Percentiles rank a stretch among this genome's conserved stretches.
Conservation (phyloP, 768 basidiomycete genomes). For the Leucocoprinus birnbaumii region DNA sequence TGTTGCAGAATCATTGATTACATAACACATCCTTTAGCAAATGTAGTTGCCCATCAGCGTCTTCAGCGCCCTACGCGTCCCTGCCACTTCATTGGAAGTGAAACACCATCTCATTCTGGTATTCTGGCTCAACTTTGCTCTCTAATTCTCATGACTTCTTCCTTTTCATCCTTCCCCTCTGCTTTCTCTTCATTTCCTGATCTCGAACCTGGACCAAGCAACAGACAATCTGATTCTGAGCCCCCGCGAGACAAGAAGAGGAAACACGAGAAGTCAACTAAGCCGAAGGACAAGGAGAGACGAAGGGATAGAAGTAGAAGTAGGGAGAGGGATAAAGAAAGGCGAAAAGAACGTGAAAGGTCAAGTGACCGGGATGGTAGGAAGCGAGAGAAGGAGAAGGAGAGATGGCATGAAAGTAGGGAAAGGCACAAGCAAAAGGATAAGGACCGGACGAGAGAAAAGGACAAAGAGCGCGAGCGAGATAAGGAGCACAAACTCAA, state of each 20-base stretch:
- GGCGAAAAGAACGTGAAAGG: conserved; percentile 13
- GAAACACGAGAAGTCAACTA: conserved; percentile 9
- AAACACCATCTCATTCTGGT: too few relatives aligned
- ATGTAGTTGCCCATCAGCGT: too few relatives aligned
- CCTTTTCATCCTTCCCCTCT: conserved; percentile 61
- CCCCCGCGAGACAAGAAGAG: conserved; percentile 7
- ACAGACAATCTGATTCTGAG: conserved; percentile 3
- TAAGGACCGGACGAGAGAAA: conserved; percentile 17
- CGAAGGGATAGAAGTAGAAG: conserved; percentile 18
- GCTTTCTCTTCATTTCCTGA: conserved; percentile 74
- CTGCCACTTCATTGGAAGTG: neutral
- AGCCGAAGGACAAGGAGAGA: conserved; percentile 7
- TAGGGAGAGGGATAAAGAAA: conserved; percentile 13
- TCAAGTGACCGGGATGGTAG: conserved; percentile 13
- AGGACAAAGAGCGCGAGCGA: conserved; percentile 17
- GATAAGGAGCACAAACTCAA: conserved; percentile 16
- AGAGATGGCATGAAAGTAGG: conserved; percentile 15
- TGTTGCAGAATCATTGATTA: conserved; percentile 9
- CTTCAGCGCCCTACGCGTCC: neutral
- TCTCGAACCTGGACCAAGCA: conserved; percentile 31
- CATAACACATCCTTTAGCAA: conserved; percentile 12
- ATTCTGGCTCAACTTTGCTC: conserved; percentile 25
- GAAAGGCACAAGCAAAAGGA: conserved; percentile 3
- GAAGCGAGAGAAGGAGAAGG: conserved; percentile 16
- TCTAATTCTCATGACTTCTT: conserved; percentile 38